phyloP scores from a whole-genome alignment of 306 rosid genomes.

The barrel medic (Medicago truncatula) region DNA sequence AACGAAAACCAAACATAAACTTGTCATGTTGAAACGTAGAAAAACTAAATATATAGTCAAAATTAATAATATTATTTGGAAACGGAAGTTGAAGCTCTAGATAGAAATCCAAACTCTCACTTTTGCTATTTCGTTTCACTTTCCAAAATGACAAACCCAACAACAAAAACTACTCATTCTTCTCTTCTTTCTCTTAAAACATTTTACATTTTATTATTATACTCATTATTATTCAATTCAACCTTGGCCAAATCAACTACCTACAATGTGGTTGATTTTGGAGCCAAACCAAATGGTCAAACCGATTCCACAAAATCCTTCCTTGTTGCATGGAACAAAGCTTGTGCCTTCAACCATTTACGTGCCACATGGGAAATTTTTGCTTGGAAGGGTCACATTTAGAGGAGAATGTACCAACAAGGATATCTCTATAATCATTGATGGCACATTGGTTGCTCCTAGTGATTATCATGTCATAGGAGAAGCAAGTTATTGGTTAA shows the following conservation, averaged over 20 bases:
- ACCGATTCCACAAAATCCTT: conserved; percentile 55
- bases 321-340: conserved; percentile 49
- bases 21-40: background rate
- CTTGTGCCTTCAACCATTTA: conserved; percentile 43
- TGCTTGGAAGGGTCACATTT: conserved; percentile 34
- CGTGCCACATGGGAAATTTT: conserved; percentile 56
- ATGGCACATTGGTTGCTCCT: conserved; percentile 55
- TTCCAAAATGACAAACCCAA: conserved; percentile 20
- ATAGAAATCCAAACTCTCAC: background rate
- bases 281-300: conserved; percentile 52
- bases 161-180: background rate
- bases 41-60: background rate
- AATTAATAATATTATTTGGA: background rate
- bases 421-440: conserved; percentile 43
- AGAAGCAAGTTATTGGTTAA: conserved; percentile 42
- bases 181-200: background rate
- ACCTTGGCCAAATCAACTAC: background rate
- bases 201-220: background rate
- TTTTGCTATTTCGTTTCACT: background rate
- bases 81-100: background rate
- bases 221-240: conserved; percentile 14
- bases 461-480: conserved; percentile 42
- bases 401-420: conserved; percentile 38
- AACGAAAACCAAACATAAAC: background rate
- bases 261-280: conserved; percentile 52